Evolutionary conservation across 805 yeast species (phyloP).

Genomic region (Yarrowia porcina): DNA sequence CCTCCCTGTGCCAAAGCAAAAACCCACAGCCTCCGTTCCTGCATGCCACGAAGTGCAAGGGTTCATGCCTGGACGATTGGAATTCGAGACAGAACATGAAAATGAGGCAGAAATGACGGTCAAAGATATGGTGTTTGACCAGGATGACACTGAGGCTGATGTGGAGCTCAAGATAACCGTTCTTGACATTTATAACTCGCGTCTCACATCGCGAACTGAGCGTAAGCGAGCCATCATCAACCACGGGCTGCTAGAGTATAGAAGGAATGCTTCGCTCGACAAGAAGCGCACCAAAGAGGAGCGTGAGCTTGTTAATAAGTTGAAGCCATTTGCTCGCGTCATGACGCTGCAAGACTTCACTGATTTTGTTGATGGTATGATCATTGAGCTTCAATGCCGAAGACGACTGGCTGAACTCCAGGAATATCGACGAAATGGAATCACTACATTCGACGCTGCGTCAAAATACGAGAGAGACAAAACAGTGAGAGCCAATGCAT

Average conservation of each 20-base stretch:
- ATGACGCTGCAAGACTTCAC: conserved; percentile 80
- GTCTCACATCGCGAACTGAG: conserved; percentile 89
- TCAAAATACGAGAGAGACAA: conserved; percentile 85
- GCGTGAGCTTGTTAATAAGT: conserved; percentile 68
- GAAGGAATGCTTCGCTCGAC: conserved; percentile 75
- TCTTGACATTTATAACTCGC: conserved; percentile 82
- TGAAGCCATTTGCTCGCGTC: conserved; percentile 77
- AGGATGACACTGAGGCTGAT: conserved; percentile 85
- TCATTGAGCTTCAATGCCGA: conserved; percentile 75
- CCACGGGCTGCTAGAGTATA: conserved; percentile 77
- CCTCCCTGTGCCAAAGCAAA: conserved; percentile 76
- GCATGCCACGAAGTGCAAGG: conserved; percentile 96
- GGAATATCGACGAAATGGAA: conserved; percentile 89
- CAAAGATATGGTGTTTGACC: conserved; percentile 93
- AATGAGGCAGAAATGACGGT: conserved; percentile 94
- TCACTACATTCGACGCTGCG: conserved; percentile 80
- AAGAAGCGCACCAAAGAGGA: conserved; percentile 87
- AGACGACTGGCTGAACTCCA: conserved; percentile 84
- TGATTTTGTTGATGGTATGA: conserved; percentile 64
- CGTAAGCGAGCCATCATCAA: conserved; percentile 77
- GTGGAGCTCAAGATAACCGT: conserved; percentile 85
- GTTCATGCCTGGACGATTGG: conserved; percentile 97
- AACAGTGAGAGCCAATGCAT: conserved; percentile 57
- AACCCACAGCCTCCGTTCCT: conserved; percentile 90
- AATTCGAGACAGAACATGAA: conserved; percentile 93